Base-by-base conservation (phyloP, 371 early-diverging fungal genomes). In the Apophysomyces sp. region DNA sequence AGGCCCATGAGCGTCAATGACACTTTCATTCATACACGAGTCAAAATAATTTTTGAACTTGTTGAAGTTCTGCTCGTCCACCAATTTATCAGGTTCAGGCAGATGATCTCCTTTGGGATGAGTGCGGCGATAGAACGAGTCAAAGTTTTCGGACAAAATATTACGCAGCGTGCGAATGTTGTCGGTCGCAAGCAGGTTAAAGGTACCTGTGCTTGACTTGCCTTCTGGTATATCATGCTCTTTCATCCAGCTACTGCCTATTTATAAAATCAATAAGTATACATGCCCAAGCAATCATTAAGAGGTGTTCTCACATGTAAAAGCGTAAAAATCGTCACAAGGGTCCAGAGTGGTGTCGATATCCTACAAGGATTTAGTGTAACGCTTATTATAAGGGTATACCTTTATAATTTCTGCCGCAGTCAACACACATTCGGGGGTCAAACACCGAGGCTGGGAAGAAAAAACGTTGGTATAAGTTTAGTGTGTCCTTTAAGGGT, bases 121-220 rank as follows among this genome's bases (percentile, higher is more conserved):
- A 21, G 61, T 65, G 7, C 64, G 62, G 16, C 52, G 57, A 39
- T 71, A 65, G 59, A 77, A 67, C n/a, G 68, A 60, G 41, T 72
- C 68, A 55, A 74, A 76, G 51, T 80, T 71, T 16, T 73, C 70
- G 12, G 81, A 71, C 15, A 73, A 59, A 9, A 85, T 71, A 15
- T 53, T 61, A n/a, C 66, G 71, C 30, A 96, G 82, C 29, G 82
- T 82, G 65, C 87, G 86, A 60, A 86, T 85, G 73, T 87, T 87
- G 72, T 80, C 78, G 3, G 64, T 68, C 8, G 32, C 53, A 30
- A 80, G 55, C 18, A 55, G 27, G 0, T 53, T 60, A 52, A 80
- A 74, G 5, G 73, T 71, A 9, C 79, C 73, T 8, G 72, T 67
- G 24, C 72, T 60, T 15, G 82, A 71, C 60, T 84, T 77, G 18